Percentiles rank a stretch among this genome's conserved stretches.
phyloP scores from a whole-genome alignment of 331 rosid species.

The Acacia concinna region DNA sequence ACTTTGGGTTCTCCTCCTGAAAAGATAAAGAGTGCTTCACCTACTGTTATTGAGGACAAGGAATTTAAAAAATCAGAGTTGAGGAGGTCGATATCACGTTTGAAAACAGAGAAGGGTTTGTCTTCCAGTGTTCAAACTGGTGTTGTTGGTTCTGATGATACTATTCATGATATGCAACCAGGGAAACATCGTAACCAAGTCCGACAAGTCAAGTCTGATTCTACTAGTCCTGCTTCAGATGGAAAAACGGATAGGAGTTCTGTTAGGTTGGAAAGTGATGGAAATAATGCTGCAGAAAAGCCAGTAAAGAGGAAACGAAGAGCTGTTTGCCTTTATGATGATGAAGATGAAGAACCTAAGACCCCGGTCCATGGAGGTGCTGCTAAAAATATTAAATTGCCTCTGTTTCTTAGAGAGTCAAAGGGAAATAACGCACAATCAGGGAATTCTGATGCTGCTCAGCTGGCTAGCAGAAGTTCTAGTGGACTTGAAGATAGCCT shows the following conservation, averaged over 20 bases:
- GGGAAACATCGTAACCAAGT: conserved; percentile 53
- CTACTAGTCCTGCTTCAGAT: conserved; percentile 47
- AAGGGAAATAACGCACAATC: conserved; percentile 44
- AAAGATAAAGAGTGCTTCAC: conserved; percentile 44
- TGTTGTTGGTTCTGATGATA: conserved; percentile 39
- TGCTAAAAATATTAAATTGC: conserved; percentile 51
- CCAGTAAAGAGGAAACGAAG: conserved; percentile 63
- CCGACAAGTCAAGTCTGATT: conserved; percentile 52
- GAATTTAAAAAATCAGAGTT: conserved; percentile 47
- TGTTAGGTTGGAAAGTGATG: conserved; percentile 42
- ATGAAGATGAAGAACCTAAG: conserved; percentile 72
- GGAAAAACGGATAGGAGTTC: conserved; percentile 48
- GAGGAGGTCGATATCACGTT: conserved; percentile 47
- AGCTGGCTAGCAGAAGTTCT: conserved; percentile 37
- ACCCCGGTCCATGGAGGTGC: conserved; percentile 93
- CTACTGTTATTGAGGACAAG: conserved; percentile 49
- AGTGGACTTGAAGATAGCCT: conserved; percentile 43
- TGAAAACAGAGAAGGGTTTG: conserved; percentile 57
- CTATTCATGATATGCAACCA: conserved; percentile 54
- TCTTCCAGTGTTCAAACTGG: conserved; percentile 43
- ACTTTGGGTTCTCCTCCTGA: conserved; percentile 42
- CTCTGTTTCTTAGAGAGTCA: conserved; percentile 48
- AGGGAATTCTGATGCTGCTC: conserved; percentile 46
- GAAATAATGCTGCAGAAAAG: conserved; percentile 38
- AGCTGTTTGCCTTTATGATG: conserved; percentile 82